Conservation (phyloP, 2,329 filamentous ascomycete genomes). For the Calonectria pauciramosa region DNA sequence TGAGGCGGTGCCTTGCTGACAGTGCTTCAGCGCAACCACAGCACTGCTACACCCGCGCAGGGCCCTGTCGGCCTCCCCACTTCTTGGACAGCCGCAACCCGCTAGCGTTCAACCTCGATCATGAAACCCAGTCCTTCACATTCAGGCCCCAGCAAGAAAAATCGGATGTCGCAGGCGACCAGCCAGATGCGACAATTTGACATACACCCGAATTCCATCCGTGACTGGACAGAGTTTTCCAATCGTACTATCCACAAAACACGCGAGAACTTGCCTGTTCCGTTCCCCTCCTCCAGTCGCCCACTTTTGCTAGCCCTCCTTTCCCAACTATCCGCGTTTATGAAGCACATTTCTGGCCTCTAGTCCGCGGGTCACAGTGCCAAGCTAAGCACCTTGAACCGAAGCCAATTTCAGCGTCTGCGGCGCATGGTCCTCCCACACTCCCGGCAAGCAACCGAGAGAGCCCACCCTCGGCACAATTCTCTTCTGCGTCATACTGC, state of each 20-base stretch:
- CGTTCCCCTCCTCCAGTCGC: not conserved
- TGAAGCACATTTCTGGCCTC: not conserved
- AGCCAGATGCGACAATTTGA: not conserved
- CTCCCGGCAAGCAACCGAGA: not conserved
- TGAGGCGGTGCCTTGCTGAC: constrained; percentile 24
- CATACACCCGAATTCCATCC: not conserved
- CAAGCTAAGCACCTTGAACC: not conserved
- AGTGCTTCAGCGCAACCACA: not conserved
- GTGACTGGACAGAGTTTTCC: not conserved
- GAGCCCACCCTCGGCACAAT: not conserved
- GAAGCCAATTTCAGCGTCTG: not conserved
- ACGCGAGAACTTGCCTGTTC: not conserved
- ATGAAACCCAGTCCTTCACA: not conserved
- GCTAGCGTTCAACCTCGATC: not conserved
- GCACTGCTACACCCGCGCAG: not conserved
- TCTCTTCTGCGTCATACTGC: not conserved
- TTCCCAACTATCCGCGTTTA: not conserved
- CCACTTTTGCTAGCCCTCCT: not conserved
- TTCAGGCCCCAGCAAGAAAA: not conserved
- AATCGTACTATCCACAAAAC: no score
- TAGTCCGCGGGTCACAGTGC: not conserved
- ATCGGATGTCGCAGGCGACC: not conserved
- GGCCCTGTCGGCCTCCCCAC: not conserved
- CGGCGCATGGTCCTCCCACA: not conserved
- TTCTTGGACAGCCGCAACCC: not conserved